These are phyloP conservation scores for Ophiostoma piceae DNA, from an alignment of 2,329 filamentous ascomycete genomes.

Conservation along the genomic window DNA sequence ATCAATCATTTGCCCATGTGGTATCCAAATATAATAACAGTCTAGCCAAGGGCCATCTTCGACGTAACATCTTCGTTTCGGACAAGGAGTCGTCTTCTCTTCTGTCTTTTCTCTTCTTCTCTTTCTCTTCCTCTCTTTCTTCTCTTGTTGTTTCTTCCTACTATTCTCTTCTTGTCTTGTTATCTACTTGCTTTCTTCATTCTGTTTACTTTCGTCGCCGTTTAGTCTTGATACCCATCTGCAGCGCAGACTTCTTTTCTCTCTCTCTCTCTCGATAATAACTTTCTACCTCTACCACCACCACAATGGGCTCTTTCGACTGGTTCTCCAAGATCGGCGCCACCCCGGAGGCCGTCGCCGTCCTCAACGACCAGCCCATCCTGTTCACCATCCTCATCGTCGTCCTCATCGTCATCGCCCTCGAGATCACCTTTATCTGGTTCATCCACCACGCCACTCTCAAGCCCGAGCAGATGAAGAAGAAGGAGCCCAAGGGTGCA, in stretches of 20 bases:
- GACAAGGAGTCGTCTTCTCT: constrained; percentile 13
- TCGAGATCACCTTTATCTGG: constrained; percentile 47
- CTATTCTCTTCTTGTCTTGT: constrained; percentile 13
- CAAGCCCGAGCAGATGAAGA: constrained; percentile 57
- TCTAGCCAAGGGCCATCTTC: constrained; percentile 1
- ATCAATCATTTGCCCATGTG: constrained; percentile 5
- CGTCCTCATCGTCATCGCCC: constrained; percentile 46
- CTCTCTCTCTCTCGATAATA: not conserved
- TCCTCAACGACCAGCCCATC: constrained; percentile 56
- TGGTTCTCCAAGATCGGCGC: constrained; percentile 54
- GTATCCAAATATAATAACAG: constrained; percentile 7
- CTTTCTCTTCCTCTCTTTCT: not conserved
- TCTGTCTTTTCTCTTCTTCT: not conserved
- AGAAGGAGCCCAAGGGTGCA: constrained; percentile 37
- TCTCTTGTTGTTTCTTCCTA: constrained; percentile 7
- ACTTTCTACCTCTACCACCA: too few species aligned
- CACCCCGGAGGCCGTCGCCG: constrained; percentile 52
- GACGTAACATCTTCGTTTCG: constrained; percentile 24
- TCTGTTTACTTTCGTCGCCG: not conserved
- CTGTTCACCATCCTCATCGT: constrained; percentile 54
- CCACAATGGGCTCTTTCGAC: constrained; percentile 46
- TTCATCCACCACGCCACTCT: constrained; percentile 56
- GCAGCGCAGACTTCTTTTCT: constrained; percentile 15
- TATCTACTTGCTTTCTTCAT: not conserved
- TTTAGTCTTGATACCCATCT: constrained; percentile 19